A percentile compares a stretch with the other conserved stretches of the same genome.
phyloP scores from a whole-genome alignment of 2,329 filamentous ascomycete genomes.

The Xylaria polymorpha region DNA sequence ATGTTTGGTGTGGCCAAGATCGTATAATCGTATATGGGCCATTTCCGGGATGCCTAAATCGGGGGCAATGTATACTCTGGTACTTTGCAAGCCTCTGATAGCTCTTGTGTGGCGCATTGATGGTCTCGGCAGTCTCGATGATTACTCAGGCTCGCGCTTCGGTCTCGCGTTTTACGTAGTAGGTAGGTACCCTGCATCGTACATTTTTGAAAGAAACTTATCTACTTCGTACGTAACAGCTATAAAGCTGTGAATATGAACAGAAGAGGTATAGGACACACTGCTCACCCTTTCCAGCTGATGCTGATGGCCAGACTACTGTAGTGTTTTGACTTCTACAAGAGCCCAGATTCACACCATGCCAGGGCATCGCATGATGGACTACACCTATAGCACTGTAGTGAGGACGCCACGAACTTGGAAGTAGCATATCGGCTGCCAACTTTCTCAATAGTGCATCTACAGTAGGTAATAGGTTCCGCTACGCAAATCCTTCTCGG shows the following conservation, averaged over 20 bases:
- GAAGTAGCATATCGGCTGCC: not conserved
- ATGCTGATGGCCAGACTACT: too few relatives aligned
- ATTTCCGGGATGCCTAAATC: not conserved
- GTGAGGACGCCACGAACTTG: not conserved
- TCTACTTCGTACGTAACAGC: too few relatives aligned
- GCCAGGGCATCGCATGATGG: not conserved
- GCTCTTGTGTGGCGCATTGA: not conserved
- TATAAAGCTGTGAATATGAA: not conserved
- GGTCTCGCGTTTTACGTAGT: not conserved
- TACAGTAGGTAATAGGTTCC: constrained; percentile 6
- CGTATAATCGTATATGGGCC: not conserved
- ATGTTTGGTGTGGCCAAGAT: not conserved
- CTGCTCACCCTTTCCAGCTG: too few relatives aligned
- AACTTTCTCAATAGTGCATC: not conserved
- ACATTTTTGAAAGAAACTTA: not conserved
- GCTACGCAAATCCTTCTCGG: constrained; percentile 20
- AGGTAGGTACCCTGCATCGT: not conserved
- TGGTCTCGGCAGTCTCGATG: not conserved
- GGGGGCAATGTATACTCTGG: not conserved
- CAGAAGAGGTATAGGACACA: not conserved
- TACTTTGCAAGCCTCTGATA: too few relatives aligned
- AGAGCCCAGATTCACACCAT: not conserved
- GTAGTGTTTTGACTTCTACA: not conserved
- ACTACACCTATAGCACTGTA: not conserved
- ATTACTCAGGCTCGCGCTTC: not conserved